Evolutionary conservation across 1,139 yeast species (phyloP).

Genomic region (Saccharomyces hybrid): DNA sequence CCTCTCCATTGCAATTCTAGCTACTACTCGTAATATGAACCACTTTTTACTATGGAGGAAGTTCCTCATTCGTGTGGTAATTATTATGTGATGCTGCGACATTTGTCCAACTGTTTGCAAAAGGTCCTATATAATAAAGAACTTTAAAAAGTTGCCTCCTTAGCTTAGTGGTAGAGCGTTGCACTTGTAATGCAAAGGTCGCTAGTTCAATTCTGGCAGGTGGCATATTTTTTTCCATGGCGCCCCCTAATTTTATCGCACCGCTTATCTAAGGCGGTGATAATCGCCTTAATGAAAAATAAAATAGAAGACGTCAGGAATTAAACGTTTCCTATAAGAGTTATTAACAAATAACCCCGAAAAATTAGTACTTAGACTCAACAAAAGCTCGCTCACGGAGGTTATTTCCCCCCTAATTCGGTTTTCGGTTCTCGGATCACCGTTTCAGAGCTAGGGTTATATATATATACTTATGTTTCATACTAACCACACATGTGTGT

Average conservation of each 20-base stretch:
- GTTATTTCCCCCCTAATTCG: background rate
- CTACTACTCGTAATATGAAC: too few species aligned
- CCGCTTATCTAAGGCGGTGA: too few species aligned
- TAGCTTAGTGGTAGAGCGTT: constrained; percentile 94
- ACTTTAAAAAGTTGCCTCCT: constrained; percentile 43
- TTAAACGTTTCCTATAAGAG: background rate
- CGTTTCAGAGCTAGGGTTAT: background rate
- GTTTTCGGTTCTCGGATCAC: background rate
- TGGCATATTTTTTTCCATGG: constrained; percentile 42
- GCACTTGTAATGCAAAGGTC: constrained; percentile 95
- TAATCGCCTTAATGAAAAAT: background rate
- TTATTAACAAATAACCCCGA: background rate
- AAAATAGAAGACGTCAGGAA: background rate
- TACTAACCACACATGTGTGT: background rate
- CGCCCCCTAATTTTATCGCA: background rate
- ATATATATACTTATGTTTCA: background rate
- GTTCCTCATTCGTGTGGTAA: too few species aligned
- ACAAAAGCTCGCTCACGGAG: background rate
- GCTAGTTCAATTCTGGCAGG: constrained; percentile 92
- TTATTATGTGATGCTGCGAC: background rate
- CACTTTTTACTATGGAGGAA: too few species aligned
- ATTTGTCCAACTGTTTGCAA: too few species aligned
- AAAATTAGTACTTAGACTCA: background rate
- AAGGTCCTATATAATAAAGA: background rate
- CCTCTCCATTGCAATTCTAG: too few species aligned